Evolutionary conservation across 1,139 yeast genomes (phyloP), one percentile per base, ranked within the genome.

Genomic region (Ogataea hybrid): DNA sequence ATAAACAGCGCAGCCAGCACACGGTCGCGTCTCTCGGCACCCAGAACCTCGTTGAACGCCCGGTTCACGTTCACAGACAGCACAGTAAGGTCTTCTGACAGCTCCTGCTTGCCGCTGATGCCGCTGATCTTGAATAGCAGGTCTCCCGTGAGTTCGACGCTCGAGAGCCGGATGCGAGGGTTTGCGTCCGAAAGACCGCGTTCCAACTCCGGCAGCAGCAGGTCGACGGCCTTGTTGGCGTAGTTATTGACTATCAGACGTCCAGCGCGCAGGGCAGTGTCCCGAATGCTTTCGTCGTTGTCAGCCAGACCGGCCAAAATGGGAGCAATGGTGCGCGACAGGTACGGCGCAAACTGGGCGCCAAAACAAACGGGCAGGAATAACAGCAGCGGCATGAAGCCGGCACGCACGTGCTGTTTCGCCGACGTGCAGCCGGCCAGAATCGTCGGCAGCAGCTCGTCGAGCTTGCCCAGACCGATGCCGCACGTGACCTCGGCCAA

Each of bases 141-240:
- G 56, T 94, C 98, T 53, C 98, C 98, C n/a, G 96, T 84, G 56
- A 94, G 85, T 66, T 90, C 97, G 41, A 92, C 95, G 28, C 97
- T 89, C 2, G 96, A 85, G 48, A 90, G 73, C 65, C 99, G 81
- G 59, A 94, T 92, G 62, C 97, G 81, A 67, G 87, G 79, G 57
- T 81, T 85, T 50, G 74, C 69, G 63, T 89, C 96, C 39, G 90
- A 79, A 62, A 94, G 71, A 35, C 98, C 99, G 46, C 73, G 73
- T 64, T 92, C 97, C 51, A 94, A 75, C 65, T 92, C 98, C 25
- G 99, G 99, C 45, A 94, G 73, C 56, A 94, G 73, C 56, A 94
- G 72, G 60, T 92, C 98, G 49, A 94, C 90, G 9, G 98, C 97
- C 65, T 85, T 85, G 44, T 82, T 79, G 12, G 98, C 96, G 62